These are phyloP conservation scores for Fusarium burgessii DNA, from an alignment of 2,329 filamentous ascomycete genomes.

Conservation along the genomic window DNA sequence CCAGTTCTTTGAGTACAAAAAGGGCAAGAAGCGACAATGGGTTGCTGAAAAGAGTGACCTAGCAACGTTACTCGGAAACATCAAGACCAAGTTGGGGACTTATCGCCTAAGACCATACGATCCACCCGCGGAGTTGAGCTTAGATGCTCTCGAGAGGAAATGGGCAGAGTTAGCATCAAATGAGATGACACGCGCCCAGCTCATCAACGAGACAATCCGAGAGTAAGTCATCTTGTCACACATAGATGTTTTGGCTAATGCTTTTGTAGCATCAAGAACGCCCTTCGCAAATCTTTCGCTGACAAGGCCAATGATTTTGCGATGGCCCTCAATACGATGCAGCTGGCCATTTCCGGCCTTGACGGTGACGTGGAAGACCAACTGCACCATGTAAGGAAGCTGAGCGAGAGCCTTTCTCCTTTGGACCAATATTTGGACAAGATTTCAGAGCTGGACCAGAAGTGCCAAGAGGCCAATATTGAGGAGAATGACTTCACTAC, in stretches of 20 bases:
- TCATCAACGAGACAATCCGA: slow-evolving; percentile 98
- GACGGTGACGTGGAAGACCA: slow-evolving; percentile 98
- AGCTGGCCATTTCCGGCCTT: slow-evolving; percentile 93
- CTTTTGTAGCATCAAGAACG: slow-evolving; percentile 84
- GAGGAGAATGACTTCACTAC: slow-evolving; percentile 99
- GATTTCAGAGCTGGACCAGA: slow-evolving; percentile 85
- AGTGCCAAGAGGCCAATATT: slow-evolving; percentile 96
- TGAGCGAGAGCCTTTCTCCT: slow-evolving; percentile 87
- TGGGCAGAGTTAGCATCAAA: slow-evolving; percentile 84
- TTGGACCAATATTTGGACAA: slow-evolving; percentile 92
- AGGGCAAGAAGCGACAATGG: slow-evolving; percentile 91
- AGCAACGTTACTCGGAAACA: slow-evolving; percentile 92
- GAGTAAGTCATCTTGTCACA: slow-evolving; percentile 69
- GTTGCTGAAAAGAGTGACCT: slow-evolving; percentile 98
- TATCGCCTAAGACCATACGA: slow-evolving; percentile 93
- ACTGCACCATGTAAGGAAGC: slow-evolving; percentile 83
- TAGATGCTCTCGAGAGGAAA: slow-evolving; percentile 84
- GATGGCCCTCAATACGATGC: slow-evolving; percentile 92
- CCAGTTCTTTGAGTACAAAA: slow-evolving; percentile 90
- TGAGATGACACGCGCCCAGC: slow-evolving; percentile 88
- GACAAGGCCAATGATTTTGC: slow-evolving; percentile 99
- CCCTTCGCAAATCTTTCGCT: slow-evolving; percentile 89
- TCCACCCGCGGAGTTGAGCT: slow-evolving; percentile 83
- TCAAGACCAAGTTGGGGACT: slow-evolving; percentile 98
- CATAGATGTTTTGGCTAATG: slow-evolving; percentile 46